Conservation (phyloP, 108 stramenopile species). For the Chaetoceros tenuissimus region DNA sequence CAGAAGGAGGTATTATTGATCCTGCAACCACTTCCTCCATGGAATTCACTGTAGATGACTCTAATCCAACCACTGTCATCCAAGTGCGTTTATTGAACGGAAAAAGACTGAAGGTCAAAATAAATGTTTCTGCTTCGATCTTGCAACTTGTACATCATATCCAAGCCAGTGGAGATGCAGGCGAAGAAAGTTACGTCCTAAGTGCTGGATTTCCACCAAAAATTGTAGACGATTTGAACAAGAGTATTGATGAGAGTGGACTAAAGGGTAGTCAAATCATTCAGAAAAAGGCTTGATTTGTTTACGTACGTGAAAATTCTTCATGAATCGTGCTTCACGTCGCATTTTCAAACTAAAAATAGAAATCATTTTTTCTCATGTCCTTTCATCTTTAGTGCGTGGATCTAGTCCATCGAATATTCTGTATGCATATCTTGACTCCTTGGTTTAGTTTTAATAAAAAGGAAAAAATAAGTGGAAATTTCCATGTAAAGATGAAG, state of each 20-base stretch:
- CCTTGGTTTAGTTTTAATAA: no score
- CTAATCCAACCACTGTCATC: slow-evolving; percentile 52
- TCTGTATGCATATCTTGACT: no score
- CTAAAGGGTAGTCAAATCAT: slow-evolving; percentile 65
- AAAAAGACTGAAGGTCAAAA: slow-evolving; percentile 45
- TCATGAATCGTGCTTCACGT: no score
- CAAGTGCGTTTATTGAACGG: slow-evolving; percentile 65
- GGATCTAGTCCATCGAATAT: no score
- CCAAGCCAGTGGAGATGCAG: slow-evolving; percentile 7
- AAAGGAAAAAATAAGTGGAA: no score
- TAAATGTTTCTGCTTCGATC: slow-evolving; percentile 35
- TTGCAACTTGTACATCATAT: slow-evolving; percentile 43
- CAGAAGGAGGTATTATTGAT: slow-evolving; percentile 35
- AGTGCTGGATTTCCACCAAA: slow-evolving; percentile 69
- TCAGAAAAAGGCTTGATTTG: background rate
- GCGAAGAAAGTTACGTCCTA: slow-evolving; percentile 33
- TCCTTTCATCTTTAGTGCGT: no score
- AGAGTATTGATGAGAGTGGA: slow-evolving; percentile 57
- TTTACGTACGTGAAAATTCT: no score
- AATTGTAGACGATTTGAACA: slow-evolving; percentile 37
- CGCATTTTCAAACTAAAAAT: no score
- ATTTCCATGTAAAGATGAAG: no score
- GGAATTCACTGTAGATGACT: slow-evolving; percentile 1
- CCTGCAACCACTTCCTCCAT: slow-evolving; percentile 17
- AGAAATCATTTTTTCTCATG: no score